phyloP scores from a whole-genome alignment of 2,329 filamentous ascomycete genomes.

The Fusarium nanum region DNA sequence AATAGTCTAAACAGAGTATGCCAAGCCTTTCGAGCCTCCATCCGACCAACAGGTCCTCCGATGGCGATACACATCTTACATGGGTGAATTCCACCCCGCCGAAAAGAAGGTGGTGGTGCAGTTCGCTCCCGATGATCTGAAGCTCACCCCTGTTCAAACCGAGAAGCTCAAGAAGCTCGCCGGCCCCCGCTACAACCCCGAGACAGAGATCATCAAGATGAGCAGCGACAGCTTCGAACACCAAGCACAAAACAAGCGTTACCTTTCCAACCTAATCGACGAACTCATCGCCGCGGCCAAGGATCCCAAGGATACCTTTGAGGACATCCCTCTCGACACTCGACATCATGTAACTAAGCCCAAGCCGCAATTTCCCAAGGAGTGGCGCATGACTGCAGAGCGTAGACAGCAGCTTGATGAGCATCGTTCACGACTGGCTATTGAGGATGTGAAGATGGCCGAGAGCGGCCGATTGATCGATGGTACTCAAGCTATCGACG shows the following conservation, averaged over 20 bases:
- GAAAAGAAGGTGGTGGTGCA: conserved; percentile 95
- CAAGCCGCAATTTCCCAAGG: conserved; percentile 78
- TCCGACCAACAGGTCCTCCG: conserved; percentile 77
- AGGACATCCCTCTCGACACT: conserved; percentile 89
- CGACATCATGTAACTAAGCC: conserved; percentile 81
- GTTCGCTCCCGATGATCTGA: conserved; percentile 80
- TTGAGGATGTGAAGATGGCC: conserved; percentile 66
- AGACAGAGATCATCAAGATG: conserved; percentile 85
- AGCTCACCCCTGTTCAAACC: conserved; percentile 74
- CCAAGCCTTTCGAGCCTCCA: conserved; percentile 82
- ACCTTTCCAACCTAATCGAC: conserved; percentile 82
- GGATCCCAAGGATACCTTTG: conserved; percentile 83
- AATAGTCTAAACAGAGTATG: conserved; percentile 71
- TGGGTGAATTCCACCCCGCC: conserved; percentile 93
- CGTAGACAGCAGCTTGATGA: conserved; percentile 73
- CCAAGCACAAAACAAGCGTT: conserved; percentile 96
- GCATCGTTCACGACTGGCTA: conserved; percentile 62
- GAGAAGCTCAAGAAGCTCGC: conserved; percentile 88
- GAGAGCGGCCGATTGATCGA: conserved; percentile 69
- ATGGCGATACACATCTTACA: conserved; percentile 96
- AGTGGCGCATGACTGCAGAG: conserved; percentile 83
- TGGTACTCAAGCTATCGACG: conserved; percentile 63
- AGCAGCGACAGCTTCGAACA: conserved; percentile 89
- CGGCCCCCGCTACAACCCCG: conserved; percentile 88
- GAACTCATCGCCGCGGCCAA: conserved; percentile 80